Evolutionary conservation across 2,329 filamentous ascomycete species (phyloP).

Genomic region (Fusarium staphyleae): DNA sequence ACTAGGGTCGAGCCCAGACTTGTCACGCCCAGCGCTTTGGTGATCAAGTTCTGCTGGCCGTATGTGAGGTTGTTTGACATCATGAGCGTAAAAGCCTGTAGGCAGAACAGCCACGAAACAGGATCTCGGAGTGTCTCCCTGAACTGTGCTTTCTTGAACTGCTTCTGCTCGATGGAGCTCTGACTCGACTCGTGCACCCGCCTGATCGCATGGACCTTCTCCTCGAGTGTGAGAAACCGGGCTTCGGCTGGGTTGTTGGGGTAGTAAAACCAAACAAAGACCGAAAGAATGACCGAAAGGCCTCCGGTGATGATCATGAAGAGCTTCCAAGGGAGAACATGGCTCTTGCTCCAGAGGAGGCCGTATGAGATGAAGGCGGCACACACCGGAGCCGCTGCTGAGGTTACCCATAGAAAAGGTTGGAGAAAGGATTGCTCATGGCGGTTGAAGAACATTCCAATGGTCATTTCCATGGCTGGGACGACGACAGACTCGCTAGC

Average conservation of each 20-base stretch:
- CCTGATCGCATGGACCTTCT: constrained; percentile 47
- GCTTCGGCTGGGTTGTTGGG: constrained; percentile 49
- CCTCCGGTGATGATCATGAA: constrained; percentile 50
- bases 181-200: constrained; percentile 42
- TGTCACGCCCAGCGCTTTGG: constrained; percentile 45
- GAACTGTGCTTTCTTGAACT: constrained; percentile 45
- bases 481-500: constrained; percentile 48
- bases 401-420: constrained; percentile 45
- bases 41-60: constrained; percentile 50
- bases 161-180: constrained; percentile 47
- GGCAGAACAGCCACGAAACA: constrained; percentile 44
- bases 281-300: constrained; percentile 43
- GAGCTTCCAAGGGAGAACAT: constrained; percentile 48
- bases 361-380: constrained; percentile 52
- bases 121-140: constrained; percentile 42
- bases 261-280: constrained; percentile 45
- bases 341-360: constrained; percentile 46
- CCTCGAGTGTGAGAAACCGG: constrained; percentile 48
- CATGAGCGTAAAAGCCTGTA: constrained; percentile 46
- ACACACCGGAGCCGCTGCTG: constrained; percentile 46
- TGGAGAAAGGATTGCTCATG: constrained; percentile 46
- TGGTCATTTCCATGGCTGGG: constrained; percentile 51
- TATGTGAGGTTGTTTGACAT: constrained; percentile 51
- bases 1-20: constrained; percentile 51
- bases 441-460: constrained; percentile 50